phyloP scores from a whole-genome alignment of 1,139 yeast species.

The Pichia sp. region DNA sequence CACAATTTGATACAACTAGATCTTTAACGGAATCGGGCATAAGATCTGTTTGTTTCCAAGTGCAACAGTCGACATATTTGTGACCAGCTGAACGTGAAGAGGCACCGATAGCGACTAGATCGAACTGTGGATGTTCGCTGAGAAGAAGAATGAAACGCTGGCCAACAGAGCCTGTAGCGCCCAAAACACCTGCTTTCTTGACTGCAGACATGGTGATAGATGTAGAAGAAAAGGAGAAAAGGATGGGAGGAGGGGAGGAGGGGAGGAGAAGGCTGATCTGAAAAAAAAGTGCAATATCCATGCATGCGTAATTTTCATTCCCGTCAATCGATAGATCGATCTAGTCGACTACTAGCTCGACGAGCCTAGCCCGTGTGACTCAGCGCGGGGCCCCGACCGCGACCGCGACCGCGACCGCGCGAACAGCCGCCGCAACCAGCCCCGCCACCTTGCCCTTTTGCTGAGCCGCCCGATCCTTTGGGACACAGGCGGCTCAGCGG shows the following conservation, averaged over 20 bases:
- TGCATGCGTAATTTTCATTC: not conserved
- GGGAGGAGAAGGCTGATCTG: not conserved
- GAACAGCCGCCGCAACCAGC: too few species aligned
- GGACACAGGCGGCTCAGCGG: too few species aligned
- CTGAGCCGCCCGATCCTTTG: too few species aligned
- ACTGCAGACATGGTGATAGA: not conserved
- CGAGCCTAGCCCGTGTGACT: too few species aligned
- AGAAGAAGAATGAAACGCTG: constrained; percentile 86
- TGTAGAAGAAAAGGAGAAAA: not conserved
- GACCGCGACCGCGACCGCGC: too few species aligned
- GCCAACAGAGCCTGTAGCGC: constrained; percentile 98
- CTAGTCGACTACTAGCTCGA: too few species aligned
- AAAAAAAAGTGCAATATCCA: too few species aligned
- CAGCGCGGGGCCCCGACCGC: too few species aligned
- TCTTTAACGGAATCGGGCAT: constrained; percentile 63
- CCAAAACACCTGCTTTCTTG: constrained; percentile 78
- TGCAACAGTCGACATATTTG: constrained; percentile 72
- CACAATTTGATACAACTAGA: constrained; percentile 71
- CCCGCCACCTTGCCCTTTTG: too few species aligned
- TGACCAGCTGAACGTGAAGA: constrained; percentile 92
- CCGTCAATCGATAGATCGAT: not conserved
- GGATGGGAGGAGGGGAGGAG: not conserved
- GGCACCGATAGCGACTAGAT: constrained; percentile 82
- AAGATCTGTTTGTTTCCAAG: constrained; percentile 89
- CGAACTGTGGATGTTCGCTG: constrained; percentile 84